These are phyloP conservation scores for Ceratorhiza oryzae-sativae DNA, from an alignment of 1,284 basidiomycete species.

Conservation along the genomic window DNA sequence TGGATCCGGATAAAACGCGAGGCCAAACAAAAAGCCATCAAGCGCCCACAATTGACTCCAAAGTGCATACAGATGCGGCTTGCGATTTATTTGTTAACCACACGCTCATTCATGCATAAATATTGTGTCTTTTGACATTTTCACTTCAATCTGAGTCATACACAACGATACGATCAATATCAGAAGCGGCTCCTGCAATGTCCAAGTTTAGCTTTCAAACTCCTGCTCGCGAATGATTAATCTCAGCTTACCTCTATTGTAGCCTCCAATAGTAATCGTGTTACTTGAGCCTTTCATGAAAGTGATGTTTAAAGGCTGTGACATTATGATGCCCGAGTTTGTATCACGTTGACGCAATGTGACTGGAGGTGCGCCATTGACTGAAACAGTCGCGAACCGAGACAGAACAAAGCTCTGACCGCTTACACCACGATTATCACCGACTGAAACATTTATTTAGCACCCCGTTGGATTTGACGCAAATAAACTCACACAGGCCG, in stretches of 20 bases:
- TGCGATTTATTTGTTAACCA: background rate
- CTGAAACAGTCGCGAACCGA: conserved; percentile 23
- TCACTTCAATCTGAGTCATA: conserved; percentile 14
- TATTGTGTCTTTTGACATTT: background rate
- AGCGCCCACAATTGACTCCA: conserved; percentile 23
- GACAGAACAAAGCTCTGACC: conserved; percentile 26
- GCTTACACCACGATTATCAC: conserved; percentile 32
- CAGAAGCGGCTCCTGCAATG: conserved; percentile 9
- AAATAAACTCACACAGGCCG: conserved; percentile 24
- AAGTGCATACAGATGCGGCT: conserved; percentile 8
- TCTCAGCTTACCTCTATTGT: conserved; percentile 17
- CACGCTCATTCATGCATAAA: background rate
- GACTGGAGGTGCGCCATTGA: conserved; percentile 17
- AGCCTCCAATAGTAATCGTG: conserved; percentile 14
- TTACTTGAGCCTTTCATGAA: conserved; percentile 25
- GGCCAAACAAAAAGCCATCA: conserved; percentile 29
- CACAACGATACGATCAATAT: conserved; percentile 35
- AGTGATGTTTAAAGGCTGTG: conserved; percentile 11
- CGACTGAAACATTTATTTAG: background rate
- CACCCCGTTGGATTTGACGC: background rate
- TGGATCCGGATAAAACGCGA: conserved; percentile 37
- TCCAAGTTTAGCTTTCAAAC: background rate
- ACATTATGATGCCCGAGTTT: conserved; percentile 27
- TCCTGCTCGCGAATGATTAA: background rate
- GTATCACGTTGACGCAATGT: conserved; percentile 20